Evolutionary conservation across 345 rosid species (phyloP), one percentile per base, ranked within the genome.

Genomic region (Citrus trifoliata): DNA sequence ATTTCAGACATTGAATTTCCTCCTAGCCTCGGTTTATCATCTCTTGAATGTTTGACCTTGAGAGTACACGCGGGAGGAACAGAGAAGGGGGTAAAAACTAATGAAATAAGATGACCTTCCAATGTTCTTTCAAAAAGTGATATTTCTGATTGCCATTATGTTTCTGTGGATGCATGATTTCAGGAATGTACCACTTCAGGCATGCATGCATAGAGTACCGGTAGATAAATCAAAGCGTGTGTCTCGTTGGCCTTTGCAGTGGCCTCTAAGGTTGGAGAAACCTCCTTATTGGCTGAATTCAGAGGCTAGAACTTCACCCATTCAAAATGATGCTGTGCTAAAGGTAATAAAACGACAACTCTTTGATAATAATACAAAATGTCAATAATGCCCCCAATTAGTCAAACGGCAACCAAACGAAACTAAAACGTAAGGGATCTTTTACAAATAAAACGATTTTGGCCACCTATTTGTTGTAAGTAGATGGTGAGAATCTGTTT

Each of bases 161-260:
- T 58, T 60, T 62, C 22, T 16, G 19, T 32, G 69, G 70, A 72
- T 73, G 55, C 42, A 46, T 77, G 37, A 76, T 72, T 51, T 61
- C 83, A 93, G 97, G 97, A 89, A 93, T 70, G 92, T 93, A 38
- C 89, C 88, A 35, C 88, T 93, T 83, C 88, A 90, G 83, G 87
- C 96, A 78, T 93, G 98, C 85, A 89, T 93, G 91, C 96, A 93
- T 78, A 89, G 73, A 86, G 88, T 93, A 74, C 88, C 94, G 4
- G 87, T 85, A 27, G 85, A 85, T 72, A 65, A 79, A 58, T 80
- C 88, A 6, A 80, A 85, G 77, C 93, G 94, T 73, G 96, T 94
- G 68, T 86, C 96, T 74, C 76, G 51, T 10, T 91, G 94, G 96
- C 98, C 98, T 22, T 87, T 87, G 79, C 81, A 74, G 75, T 93